Evolutionary conservation across 805 yeast species (phyloP), one percentile per base, ranked within the genome.

Genomic region (Candida maris): DNA sequence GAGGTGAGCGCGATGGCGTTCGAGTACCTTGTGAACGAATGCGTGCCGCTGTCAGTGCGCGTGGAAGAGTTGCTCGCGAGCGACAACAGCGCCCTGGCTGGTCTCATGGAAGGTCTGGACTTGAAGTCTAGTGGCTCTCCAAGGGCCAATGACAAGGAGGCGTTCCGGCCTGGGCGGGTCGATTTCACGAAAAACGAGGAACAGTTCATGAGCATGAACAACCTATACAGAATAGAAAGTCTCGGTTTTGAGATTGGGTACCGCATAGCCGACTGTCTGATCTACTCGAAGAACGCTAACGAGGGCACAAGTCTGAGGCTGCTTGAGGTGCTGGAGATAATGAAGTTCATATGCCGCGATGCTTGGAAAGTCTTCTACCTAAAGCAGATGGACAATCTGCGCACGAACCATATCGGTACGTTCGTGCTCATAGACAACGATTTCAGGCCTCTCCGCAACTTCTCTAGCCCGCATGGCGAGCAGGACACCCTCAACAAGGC

Each of bases 281-380:
- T 57, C 3, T 59, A 56, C 39, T 44, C 46, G 38, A 52, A 49
- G 28, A 44, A 42, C 20, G 36, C 32, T 18, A 47, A 36, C 23
- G 51, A 43, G n/a, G 46, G 52, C 1, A 44, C 49, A 5, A 48
- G 49, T 15, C 28, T 55, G 32, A 49, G 54, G 52, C 59, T 80
- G 54, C 68, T 65, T 15, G 89, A 85, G 42, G 70, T 84, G 9
- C 61, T 91, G 25, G 89, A 85, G 46, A 73, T 91, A 26, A 85
- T 93, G 86, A 91, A 91, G 61, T 88, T 86, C 57, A 75, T 93
- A 4, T 89, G 97, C 57, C 73, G 95, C 30, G 97, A 89, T 48
- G 82, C 89, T 19, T 93, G 97, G 97, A 79, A 75, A 49, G 63
- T 73, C 35, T 56, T 91, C 19, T 87, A 77, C 61, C 77, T 79